These are phyloP conservation scores for Xylaria sp. DNA, from an alignment of 2,329 filamentous ascomycete genomes.

Conservation along the genomic window DNA sequence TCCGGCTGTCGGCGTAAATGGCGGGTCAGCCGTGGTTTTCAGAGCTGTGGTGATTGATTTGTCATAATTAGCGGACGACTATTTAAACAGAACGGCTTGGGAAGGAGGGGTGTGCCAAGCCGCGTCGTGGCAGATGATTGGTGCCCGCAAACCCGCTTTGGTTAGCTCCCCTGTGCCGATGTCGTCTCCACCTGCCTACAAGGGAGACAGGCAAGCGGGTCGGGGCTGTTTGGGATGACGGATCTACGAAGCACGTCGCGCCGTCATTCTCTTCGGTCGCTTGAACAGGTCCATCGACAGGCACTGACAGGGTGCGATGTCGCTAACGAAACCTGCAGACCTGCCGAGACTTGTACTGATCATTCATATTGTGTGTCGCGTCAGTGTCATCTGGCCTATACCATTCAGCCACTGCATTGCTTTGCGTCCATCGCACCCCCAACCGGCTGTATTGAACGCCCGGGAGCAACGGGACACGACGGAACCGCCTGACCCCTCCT, in stretches of 20 bases:
- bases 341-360: conserved; percentile 24
- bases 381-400: conserved; percentile 1
- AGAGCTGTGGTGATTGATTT: no score
- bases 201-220: background rate
- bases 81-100: background rate
- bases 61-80: no score
- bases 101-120: background rate
- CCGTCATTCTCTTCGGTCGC: background rate
- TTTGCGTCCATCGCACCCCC: no score
- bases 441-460: conserved; percentile 21
- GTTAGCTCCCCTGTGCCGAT: conserved; percentile 13
- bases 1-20: no score
- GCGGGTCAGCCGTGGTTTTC: no score
- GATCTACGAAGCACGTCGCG: background rate
- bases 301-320: conserved; percentile 14
- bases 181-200: conserved; percentile 20
- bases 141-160: conserved; percentile 25
- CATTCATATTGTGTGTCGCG: conserved; percentile 8
- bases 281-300: background rate
- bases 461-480: conserved; percentile 1
- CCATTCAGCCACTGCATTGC: conserved; percentile 1
- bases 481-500: background rate
- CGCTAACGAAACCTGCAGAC: no score
- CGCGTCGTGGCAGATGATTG: conserved; percentile 9
- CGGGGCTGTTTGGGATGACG: background rate